phyloP scores from a whole-genome alignment of 768 basidiomycete genomes.

The Suillus subaureus region DNA sequence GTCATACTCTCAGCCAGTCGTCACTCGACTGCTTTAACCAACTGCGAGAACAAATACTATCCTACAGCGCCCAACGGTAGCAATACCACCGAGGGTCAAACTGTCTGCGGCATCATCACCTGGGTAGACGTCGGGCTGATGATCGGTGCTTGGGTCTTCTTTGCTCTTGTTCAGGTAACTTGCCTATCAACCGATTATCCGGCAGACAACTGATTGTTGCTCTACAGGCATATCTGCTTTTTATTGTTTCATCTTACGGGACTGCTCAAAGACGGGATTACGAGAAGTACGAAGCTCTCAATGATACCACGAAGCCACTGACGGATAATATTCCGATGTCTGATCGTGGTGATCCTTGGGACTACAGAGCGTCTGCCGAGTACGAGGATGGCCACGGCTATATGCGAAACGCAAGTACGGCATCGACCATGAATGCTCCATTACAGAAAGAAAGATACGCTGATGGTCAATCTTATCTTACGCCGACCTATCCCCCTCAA shows the following conservation, averaged over 20 bases:
- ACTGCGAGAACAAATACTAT: constrained; percentile 68
- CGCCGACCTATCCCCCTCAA: constrained; percentile 36
- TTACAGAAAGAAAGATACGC: constrained; percentile 47
- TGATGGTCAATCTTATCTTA: constrained; percentile 30
- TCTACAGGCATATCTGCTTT: constrained; percentile 49
- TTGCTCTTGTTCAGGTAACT: constrained; percentile 76
- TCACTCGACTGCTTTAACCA: constrained; percentile 69
- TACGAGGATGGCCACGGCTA: constrained; percentile 44
- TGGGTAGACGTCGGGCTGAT: constrained; percentile 94
- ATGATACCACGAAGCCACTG: constrained; percentile 56
- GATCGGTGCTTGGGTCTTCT: constrained; percentile 82
- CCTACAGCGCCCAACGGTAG: constrained; percentile 34
- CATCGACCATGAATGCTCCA: constrained; percentile 55
- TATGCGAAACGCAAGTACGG: constrained; percentile 57
- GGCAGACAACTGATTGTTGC: constrained; percentile 5
- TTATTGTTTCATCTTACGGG: constrained; percentile 65
- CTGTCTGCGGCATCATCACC: constrained; percentile 86
- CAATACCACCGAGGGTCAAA: constrained; percentile 55
- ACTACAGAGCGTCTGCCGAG: constrained; percentile 54
- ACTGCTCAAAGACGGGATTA: constrained; percentile 78
- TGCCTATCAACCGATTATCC: background rate
- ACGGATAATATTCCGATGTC: constrained; percentile 65
- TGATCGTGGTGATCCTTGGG: constrained; percentile 71
- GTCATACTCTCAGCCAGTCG: constrained; percentile 76
- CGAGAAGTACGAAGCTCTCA: constrained; percentile 74